Evolutionary conservation across 805 yeast species (phyloP).

Genomic region (Yarrowia hollandica): DNA sequence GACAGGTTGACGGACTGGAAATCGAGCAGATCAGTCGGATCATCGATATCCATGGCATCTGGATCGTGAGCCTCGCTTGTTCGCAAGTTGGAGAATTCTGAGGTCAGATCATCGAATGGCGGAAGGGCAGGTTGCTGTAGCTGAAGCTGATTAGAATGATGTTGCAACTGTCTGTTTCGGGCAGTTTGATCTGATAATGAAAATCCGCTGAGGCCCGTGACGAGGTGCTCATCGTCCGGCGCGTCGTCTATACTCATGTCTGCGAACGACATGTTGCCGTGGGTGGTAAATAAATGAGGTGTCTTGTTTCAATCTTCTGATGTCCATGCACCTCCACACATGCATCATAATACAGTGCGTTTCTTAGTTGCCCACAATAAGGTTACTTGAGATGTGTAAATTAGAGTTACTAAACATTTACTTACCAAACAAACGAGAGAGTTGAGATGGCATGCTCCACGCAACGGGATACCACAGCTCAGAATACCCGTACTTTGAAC

Average conservation of each 20-base stretch:
- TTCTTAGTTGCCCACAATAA: background rate
- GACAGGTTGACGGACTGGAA: background rate
- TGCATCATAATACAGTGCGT: no score
- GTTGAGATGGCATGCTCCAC: conserved; percentile 18
- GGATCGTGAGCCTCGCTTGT: background rate
- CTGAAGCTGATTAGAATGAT: background rate
- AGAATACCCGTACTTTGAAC: conserved; percentile 6
- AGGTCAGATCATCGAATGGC: conserved; percentile 5
- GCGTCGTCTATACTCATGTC: conserved; percentile 17
- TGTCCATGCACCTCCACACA: no score
- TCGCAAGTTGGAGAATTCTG: conserved; percentile 12
- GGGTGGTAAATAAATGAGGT: no score
- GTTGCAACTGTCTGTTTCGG: background rate
- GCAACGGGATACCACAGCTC: background rate
- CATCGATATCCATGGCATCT: conserved; percentile 22
- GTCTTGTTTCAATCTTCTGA: no score
- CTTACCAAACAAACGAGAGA: background rate
- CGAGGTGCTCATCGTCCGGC: conserved; percentile 4
- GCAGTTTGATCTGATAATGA: background rate
- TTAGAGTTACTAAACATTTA: no score
- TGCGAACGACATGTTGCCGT: conserved; percentile 9
- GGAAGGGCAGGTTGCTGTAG: background rate
- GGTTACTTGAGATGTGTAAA: no score
- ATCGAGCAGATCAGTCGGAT: conserved; percentile 9
- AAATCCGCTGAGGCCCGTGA: conserved; percentile 11